Base-by-base conservation (phyloP, 805 yeast species). In the Hanseniaspora jakobsenii region DNA sequence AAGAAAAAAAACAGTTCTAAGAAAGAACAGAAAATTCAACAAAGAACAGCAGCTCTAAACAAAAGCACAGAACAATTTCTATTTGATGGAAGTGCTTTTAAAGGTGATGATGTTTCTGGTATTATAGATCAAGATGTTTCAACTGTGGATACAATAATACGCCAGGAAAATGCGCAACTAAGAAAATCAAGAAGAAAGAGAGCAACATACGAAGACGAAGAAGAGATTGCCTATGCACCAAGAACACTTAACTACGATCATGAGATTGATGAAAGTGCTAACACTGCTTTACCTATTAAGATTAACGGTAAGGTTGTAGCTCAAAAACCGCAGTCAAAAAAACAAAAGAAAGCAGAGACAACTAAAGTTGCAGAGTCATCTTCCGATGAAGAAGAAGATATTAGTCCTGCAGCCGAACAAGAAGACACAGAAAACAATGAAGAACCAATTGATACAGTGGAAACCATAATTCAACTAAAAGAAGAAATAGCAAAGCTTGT, bases 401-500 rank as follows among this genome's bases (percentile, higher is more conserved):
- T 43, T 16, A 39, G 49, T n/a, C n/a, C n/a, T n/a, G n/a, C n/a
- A n/a, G 49, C 47, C 3, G 52, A 50, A 8, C 47, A 44, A 13
- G 55, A 57, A 22, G 59, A 50, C 9, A 56, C 49, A 23, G 62
- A 59, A 24, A 58, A 53, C 18, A 59, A 55, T 14, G 65, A 61
- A 16, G 61, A 62, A 26, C 70, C 68, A 41, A 62, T 61, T 19
- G 75, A 75, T 49, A 66, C 73, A 0, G 69, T 65, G 47, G 81
- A 81, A 57, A 68, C 67, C 45, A 65, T 83, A 21, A 52, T 69
- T 6, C 70, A 73, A 47, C 66, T 81, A 32, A 82, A 86, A 55
- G 96, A 86, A 62, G 83, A 81, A 45, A 73, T 91, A 32, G 95
- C 97, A 0, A 76, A 72, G 16, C 60, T 79, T 38, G 95, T 94